These are phyloP conservation scores for Endoconidiophora polonica DNA, from an alignment of 2,329 filamentous ascomycete genomes.

Conservation along the genomic window DNA sequence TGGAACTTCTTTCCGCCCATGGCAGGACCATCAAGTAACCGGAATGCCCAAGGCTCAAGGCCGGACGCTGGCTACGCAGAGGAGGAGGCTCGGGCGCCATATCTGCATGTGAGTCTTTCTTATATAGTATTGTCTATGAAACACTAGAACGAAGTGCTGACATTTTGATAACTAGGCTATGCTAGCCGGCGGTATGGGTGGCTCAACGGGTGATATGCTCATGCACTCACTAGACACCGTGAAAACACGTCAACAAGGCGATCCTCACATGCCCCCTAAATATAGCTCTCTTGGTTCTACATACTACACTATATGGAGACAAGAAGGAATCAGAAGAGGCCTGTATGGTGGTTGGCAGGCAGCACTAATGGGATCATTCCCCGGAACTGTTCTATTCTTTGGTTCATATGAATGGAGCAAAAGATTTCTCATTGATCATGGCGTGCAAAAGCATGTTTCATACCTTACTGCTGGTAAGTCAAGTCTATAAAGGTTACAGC, in stretches of 20 bases:
- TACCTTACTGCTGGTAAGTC: slow-evolving; percentile 66
- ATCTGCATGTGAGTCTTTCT: slow-evolving; percentile 24
- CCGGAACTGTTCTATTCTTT: slow-evolving; percentile 88
- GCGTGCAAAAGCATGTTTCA: slow-evolving; percentile 64
- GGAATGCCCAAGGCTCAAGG: slow-evolving; percentile 7
- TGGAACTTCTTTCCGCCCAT: slow-evolving; percentile 2
- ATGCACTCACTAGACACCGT: slow-evolving; percentile 99
- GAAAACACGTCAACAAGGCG: slow-evolving; percentile 93
- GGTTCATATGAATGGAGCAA: slow-evolving; percentile 95
- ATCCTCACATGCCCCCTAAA: slow-evolving; percentile 80
- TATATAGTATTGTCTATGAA: neutral
- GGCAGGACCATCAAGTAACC: slow-evolving; percentile 1
- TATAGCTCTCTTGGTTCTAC: slow-evolving; percentile 82
- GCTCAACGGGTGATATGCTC: slow-evolving; percentile 84
- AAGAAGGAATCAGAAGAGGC: slow-evolving; percentile 74
- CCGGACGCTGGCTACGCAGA: slow-evolving; percentile 19
- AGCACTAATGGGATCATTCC: slow-evolving; percentile 80
- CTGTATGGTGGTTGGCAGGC: slow-evolving; percentile 89
- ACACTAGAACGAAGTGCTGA: neutral
- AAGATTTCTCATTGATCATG: slow-evolving; percentile 67
- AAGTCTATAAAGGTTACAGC: neutral
- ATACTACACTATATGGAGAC: slow-evolving; percentile 81
- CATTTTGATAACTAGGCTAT: slow-evolving; percentile 46
- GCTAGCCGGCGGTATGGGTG: slow-evolving; percentile 85
- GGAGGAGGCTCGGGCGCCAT: slow-evolving; percentile 28